A percentile compares a stretch with the other conserved stretches of the same genome.
Evolutionary conservation across 2,329 filamentous ascomycete genomes (phyloP).

Genomic region (Ceratocystis smalleyi): DNA sequence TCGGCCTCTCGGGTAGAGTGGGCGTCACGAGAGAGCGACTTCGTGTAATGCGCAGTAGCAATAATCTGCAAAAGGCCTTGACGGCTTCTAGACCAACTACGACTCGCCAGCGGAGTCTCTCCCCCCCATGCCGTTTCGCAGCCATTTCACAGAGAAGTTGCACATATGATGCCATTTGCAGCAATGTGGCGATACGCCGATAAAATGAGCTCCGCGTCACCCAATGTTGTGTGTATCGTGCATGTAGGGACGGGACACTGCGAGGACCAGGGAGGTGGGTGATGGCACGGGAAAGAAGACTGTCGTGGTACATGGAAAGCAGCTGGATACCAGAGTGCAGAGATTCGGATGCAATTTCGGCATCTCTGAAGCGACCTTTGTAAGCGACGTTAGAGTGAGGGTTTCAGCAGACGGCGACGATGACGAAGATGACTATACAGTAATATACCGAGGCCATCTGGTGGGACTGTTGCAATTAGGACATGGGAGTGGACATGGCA

Average conservation of each 20-base stretch:
- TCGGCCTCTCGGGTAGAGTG: conserved; percentile 70
- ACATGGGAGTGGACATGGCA: not conserved
- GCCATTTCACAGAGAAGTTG: conserved; percentile 97
- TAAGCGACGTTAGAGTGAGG: not conserved
- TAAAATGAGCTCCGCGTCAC: conserved; percentile 52
- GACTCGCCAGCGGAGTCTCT: conserved; percentile 69
- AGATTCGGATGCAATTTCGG: conserved; percentile 87
- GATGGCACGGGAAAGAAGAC: conserved; percentile 54
- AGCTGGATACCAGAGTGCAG: conserved; percentile 79
- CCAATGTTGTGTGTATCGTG: conserved; percentile 54
- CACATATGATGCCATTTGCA: conserved; percentile 88
- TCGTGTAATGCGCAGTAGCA: conserved; percentile 69
- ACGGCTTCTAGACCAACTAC: conserved; percentile 71
- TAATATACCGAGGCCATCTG: not conserved
- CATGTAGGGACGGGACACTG: conserved; percentile 38
- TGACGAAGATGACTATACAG: not conserved
- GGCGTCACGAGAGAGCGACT: conserved; percentile 70
- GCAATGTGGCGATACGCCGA: conserved; percentile 59
- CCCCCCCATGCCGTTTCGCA: conserved; percentile 68
- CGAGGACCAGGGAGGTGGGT: conserved; percentile 28
- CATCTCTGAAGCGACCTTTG: conserved; percentile 70
- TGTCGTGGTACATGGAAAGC: conserved; percentile 84
- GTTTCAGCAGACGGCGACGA: not conserved
- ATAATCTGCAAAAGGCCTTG: conserved; percentile 70
- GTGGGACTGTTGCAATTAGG: conserved; percentile 17